Percentiles rank a stretch among this genome's conserved stretches.
Conservation (phyloP, 768 basidiomycete species). For the Chalciporus piperatus region DNA sequence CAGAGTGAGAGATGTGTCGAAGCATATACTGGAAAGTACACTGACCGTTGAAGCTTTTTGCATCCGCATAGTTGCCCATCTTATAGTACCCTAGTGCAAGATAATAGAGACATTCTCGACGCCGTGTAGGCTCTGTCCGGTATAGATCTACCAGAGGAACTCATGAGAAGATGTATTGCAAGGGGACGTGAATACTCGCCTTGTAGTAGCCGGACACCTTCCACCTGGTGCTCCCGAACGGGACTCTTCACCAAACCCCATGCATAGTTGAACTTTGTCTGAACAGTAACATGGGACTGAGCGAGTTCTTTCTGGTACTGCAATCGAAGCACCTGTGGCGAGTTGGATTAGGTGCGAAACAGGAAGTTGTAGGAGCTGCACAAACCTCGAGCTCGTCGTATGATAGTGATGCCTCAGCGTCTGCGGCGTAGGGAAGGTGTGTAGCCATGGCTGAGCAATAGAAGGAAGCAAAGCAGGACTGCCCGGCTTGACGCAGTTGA, state of each 20-base stretch:
- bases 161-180: slow-evolving; percentile 3
- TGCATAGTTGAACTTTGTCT: slow-evolving; percentile 97
- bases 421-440: slow-evolving; percentile 93
- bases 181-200: slow-evolving; percentile 43
- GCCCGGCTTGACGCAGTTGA: not conserved
- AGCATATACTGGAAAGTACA: not conserved
- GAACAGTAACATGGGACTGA: slow-evolving; percentile 82
- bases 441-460: slow-evolving; percentile 51
- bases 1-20: not conserved
- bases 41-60: slow-evolving; percentile 89
- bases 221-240: slow-evolving; percentile 78
- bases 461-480: slow-evolving; percentile 9
- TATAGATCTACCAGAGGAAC: slow-evolving; percentile 70
- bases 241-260: slow-evolving; percentile 97
- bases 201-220: slow-evolving; percentile 89
- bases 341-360: not conserved
- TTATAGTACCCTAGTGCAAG: slow-evolving; percentile 96
- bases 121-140: slow-evolving; percentile 76
- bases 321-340: slow-evolving; percentile 65
- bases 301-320: slow-evolving; percentile 89
- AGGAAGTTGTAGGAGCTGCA: not conserved
- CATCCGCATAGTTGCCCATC: slow-evolving; percentile 92
- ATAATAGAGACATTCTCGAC: slow-evolving; percentile 96
- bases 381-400: slow-evolving; percentile 87
- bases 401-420: slow-evolving; percentile 84